Base-by-base conservation (phyloP, 2,329 filamentous ascomycete genomes). In the Penicillium sp. region DNA sequence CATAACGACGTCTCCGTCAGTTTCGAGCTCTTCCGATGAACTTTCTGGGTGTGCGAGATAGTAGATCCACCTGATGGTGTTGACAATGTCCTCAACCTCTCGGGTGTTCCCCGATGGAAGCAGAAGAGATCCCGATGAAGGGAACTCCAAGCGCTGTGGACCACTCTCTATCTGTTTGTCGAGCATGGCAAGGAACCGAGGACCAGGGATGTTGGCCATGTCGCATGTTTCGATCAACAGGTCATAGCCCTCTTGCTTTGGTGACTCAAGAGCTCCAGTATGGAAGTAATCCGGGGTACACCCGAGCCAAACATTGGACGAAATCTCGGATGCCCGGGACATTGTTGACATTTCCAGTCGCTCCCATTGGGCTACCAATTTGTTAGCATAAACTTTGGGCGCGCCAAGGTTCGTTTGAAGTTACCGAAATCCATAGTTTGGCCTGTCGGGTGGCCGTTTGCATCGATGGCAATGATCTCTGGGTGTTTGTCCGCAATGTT, bases 291-390 rank as follows among this genome's bases (percentile, higher is more conserved):
- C 90, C 0, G 92, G 91, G 0, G 91, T 94, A 2, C 91, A 90
- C 0, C 94, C 94, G 59, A 97, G 81, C 84, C 89, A 97, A 27
- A 97, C 91, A 70, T 97, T 97, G 64, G 85, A 83, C 53, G 90
- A 87, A 61, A 97, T 96, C 73, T 96, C 90, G 0, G 92, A 92
- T 3, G 93, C 89, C 67, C 86, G 86, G 12, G 93, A 93, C 93
- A 97, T 97, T 58, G 83, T 83, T 73, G 90, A 92, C 93, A 99
- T 97, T 77, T 99, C 94, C 49, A 85, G 77, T 57, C 93, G 84
- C 74, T 99, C 94, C 78, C 91, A 91, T 66, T 90, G 88, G 71
- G 91, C 81, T 84, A 42, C 19, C 21, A 39, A 29, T 52, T 12
- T 52, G 36, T 69, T 53, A 65, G 58, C 36, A 42, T 50, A 38